Base-by-base conservation (phyloP, 768 basidiomycete species). In the Amanita brunnescens region DNA sequence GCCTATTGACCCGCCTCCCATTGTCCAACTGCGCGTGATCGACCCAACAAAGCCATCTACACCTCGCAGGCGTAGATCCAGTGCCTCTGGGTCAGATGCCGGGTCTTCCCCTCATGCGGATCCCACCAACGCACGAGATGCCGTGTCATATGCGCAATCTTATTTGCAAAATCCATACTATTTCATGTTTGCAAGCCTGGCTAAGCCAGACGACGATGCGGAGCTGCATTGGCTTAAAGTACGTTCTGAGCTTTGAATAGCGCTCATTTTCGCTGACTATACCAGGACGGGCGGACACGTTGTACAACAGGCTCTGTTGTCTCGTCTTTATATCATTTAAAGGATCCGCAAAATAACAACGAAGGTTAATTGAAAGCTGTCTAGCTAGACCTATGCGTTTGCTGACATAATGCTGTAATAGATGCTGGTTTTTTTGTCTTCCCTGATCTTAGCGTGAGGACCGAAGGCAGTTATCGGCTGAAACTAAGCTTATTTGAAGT, bases 391-490 rank as follows among this genome's bases (percentile, higher is more conserved):
- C 7, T 2, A n/a, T 2, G n/a, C 33, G 21, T 44, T 18, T 38
- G 37, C 34, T 43, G 8, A 20, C 14, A 34, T 32, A 10, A 70
- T 48, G 9, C 5, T 47, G 24, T 75, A 55, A 62, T 72, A 63
- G 88, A 91, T 59, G 91, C 90, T 6, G 93, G 91, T 0, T 93
- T 94, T 71, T 98, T 98, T 61, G 92, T 96, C 29, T 98, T 98
- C 59, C 94, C 94, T 0, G 94, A 96, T 65, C 76, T 98, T 21
- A 87, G 86, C 54, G 91, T 97, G 5, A 73, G 91, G 54, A 91
- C 90, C 2, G 94, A 97, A 65, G 94, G 94, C 6, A 86, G 85
- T 57, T 98, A 94, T 61, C 75, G 88, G 10, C 69, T 89, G 49
- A 80, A 80, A 54, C 61, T 80, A 35, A 76, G 75, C 55, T 69